These are phyloP conservation scores for Blastobotrys proliferans DNA, from an alignment of 1,139 yeast genomes.

Conservation along the genomic window DNA sequence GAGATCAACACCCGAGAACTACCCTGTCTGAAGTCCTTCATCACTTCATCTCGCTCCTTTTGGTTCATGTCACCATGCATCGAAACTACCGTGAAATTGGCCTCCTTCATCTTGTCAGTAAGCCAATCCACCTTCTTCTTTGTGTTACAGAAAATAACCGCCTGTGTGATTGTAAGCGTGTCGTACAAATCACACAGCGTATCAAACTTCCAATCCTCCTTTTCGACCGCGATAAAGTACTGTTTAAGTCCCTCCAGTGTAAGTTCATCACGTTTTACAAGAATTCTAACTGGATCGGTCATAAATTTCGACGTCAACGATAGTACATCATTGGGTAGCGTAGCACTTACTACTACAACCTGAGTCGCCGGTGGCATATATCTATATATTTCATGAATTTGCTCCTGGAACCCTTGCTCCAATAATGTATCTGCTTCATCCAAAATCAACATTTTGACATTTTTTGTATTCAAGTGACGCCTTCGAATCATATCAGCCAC, in stretches of 20 bases:
- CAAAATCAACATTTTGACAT: conserved; percentile 92
- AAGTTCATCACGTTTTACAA: conserved; percentile 97
- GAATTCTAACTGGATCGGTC: conserved; percentile 95
- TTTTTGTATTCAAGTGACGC: conserved; percentile 82
- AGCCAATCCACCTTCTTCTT: conserved; percentile 95
- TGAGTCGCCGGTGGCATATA: conserved; percentile 92
- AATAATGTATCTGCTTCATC: conserved; percentile 99
- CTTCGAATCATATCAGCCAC: conserved; percentile 96
- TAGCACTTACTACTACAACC: conserved; percentile 94
- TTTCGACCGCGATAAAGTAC: conserved; percentile 89
- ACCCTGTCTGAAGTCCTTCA: conserved; percentile 98
- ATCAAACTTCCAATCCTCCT: conserved; percentile 90
- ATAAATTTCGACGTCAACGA: conserved; percentile 96
- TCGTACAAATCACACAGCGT: conserved; percentile 96
- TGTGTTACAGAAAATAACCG: conserved; percentile 99
- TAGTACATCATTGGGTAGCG: conserved; percentile 96
- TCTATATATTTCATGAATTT: conserved; percentile 94
- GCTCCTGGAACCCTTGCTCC: conserved; percentile 95
- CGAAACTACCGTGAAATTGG: conserved; percentile 92
- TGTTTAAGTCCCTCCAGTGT: conserved; percentile 98
- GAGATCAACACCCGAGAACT: conserved; percentile 95
- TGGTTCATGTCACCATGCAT: conserved; percentile 98
- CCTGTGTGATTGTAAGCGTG: conserved; percentile 96
- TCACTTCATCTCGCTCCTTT: conserved; percentile 94
- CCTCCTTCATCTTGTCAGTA: conserved; percentile 78